Evolutionary conservation across 257 asterid genomes (phyloP).

Genomic region (Plectranthus barbatus): DNA sequence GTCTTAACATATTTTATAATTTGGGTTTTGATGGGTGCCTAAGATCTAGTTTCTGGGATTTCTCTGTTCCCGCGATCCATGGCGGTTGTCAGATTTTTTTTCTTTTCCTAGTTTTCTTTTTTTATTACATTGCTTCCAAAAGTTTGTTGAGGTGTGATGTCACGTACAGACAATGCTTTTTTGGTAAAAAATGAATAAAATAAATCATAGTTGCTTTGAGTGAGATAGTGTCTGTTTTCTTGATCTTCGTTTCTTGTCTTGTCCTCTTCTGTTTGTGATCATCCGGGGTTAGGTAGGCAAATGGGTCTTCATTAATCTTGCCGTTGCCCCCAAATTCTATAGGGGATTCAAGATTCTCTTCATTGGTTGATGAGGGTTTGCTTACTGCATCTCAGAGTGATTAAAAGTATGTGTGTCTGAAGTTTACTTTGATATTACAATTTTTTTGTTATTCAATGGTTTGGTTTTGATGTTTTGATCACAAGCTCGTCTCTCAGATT

Average conservation of each 20-base stretch:
- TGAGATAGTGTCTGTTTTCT: neutral
- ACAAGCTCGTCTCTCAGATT: too few species aligned
- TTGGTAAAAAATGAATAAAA: too few species aligned
- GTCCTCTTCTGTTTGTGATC: neutral
- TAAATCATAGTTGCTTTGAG: slow-evolving; percentile 2
- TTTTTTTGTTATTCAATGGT: neutral
- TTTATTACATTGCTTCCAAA: neutral
- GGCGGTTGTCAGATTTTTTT: too few species aligned
- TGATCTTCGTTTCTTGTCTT: neutral
- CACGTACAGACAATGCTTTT: neutral
- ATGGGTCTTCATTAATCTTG: neutral
- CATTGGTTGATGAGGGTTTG: neutral
- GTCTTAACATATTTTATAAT: neutral
- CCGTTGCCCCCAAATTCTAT: neutral
- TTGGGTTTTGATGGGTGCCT: neutral
- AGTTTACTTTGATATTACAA: neutral
- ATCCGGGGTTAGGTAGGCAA: neutral
- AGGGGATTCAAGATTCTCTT: neutral
- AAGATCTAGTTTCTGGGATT: slow-evolving; percentile 1
- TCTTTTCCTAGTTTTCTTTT: neutral
- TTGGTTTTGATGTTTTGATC: neutral
- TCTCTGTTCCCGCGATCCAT: too few species aligned
- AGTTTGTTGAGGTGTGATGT: neutral
- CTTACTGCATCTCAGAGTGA: neutral
- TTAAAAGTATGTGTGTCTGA: neutral